A percentile compares a stretch with the other conserved stretches of the same genome.
These are phyloP conservation scores for Arthrobotrys musiformis DNA, from an alignment of 2,329 filamentous ascomycete genomes.

Conservation along the genomic window DNA sequence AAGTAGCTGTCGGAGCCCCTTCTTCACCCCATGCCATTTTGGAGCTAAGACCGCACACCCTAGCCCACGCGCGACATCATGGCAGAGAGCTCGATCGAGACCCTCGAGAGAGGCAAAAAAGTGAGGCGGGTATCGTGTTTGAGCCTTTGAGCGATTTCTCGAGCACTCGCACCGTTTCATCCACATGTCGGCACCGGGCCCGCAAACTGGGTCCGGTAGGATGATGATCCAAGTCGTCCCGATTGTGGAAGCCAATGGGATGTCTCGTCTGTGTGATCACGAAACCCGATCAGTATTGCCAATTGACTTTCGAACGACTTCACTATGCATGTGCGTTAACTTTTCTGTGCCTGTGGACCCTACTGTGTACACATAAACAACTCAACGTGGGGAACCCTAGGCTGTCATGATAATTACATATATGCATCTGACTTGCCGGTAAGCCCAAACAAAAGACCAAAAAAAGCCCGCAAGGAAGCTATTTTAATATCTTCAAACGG, in stretches of 20 bases:
- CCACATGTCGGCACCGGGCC: constrained; percentile 3
- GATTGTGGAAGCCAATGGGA: constrained; percentile 22
- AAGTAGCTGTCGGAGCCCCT: constrained; percentile 18
- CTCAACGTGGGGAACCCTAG: constrained; percentile 50
- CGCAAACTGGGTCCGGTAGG: constrained; percentile 11
- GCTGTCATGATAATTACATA: constrained; percentile 14
- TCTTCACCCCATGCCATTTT: constrained; percentile 6
- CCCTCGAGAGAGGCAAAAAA: constrained; percentile 24
- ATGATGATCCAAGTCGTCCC: constrained; percentile 10
- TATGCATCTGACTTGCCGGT: neutral
- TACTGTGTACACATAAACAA: constrained; percentile 41
- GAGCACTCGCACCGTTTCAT: constrained; percentile 49
- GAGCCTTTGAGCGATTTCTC: constrained; percentile 51
- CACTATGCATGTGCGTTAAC: constrained; percentile 15
- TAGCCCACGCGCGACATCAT: constrained; percentile 20
- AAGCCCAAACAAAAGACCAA: constrained; percentile 7
- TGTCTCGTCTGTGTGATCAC: neutral
- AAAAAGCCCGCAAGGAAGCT: constrained; percentile 8
- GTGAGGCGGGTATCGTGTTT: constrained; percentile 48
- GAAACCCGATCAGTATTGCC: neutral
- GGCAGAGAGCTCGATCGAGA: constrained; percentile 21
- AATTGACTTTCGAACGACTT: constrained; percentile 7
- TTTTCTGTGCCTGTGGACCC: neutral
- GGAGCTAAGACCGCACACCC: constrained; percentile 5
- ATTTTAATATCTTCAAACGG: constrained; percentile 14